Evolutionary conservation across 192 early-diverging fungal species (phyloP).

Genomic region (Obelidium mucronatum): DNA sequence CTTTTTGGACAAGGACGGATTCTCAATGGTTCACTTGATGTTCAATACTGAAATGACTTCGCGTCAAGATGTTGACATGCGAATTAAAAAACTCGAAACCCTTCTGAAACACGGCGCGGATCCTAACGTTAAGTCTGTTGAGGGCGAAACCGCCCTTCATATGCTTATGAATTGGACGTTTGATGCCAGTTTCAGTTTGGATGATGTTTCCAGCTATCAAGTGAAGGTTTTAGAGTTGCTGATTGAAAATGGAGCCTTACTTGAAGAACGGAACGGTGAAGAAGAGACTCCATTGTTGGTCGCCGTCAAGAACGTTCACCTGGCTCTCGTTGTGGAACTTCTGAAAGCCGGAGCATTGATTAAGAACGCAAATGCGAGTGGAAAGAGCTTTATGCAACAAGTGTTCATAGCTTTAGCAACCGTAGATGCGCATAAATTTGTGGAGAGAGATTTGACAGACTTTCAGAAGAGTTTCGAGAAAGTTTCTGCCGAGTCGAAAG

Average conservation of each 20-base stretch:
- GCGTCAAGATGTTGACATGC: slow-evolving; percentile 26
- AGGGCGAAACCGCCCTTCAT: slow-evolving; percentile 46
- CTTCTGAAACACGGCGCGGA: slow-evolving; percentile 44
- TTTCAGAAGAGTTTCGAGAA: neutral
- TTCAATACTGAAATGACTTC: slow-evolving; percentile 22
- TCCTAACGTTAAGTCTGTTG: slow-evolving; percentile 42
- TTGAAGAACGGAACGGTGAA: slow-evolving; percentile 10
- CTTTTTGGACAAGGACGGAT: slow-evolving; percentile 56
- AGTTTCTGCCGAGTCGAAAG: neutral
- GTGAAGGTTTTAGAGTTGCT: slow-evolving; percentile 23
- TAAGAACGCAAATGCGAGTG: slow-evolving; percentile 20
- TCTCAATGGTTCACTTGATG: slow-evolving; percentile 53
- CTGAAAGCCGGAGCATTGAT: slow-evolving; percentile 7
- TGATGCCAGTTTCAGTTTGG: neutral
- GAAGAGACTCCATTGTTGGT: slow-evolving; percentile 27
- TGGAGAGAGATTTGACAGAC: neutral
- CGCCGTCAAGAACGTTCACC: neutral
- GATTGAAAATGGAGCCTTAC: slow-evolving; percentile 26
- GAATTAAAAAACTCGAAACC: neutral
- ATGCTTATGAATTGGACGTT: slow-evolving; percentile 15
- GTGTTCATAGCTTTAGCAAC: neutral
- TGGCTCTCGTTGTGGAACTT: neutral
- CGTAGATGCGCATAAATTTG: neutral
- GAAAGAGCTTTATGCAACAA: neutral
- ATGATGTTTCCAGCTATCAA: neutral